These are phyloP conservation scores for Ramichloridium luteum DNA, from an alignment of 2,329 filamentous ascomycete species.

Conservation along the genomic window DNA sequence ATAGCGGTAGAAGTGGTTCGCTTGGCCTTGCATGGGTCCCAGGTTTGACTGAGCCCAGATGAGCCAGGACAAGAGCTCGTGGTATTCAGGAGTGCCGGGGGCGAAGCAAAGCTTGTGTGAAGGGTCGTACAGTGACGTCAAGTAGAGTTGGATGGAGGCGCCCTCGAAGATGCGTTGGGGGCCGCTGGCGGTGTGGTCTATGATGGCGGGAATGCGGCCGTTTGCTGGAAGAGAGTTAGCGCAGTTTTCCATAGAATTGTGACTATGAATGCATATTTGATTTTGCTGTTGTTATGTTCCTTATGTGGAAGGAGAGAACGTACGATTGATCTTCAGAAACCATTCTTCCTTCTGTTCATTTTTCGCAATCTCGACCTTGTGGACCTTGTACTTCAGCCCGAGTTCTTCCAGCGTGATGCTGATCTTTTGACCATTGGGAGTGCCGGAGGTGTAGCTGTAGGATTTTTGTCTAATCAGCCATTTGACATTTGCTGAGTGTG, in stretches of 20 bases:
- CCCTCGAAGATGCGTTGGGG: slow-evolving; percentile 31
- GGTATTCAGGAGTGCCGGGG: slow-evolving; percentile 28
- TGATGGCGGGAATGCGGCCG: slow-evolving; percentile 36
- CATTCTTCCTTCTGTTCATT: slow-evolving; percentile 35
- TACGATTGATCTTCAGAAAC: slow-evolving; percentile 36
- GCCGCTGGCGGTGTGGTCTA: slow-evolving; percentile 25
- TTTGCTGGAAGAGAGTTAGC: slow-evolving; percentile 26
- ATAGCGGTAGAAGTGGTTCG: slow-evolving; percentile 37
- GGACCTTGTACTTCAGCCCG: slow-evolving; percentile 20
- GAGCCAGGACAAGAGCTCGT: slow-evolving; percentile 35
- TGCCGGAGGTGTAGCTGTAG: slow-evolving; percentile 22
- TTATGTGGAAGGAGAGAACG: slow-evolving; percentile 1
- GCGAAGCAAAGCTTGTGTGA: slow-evolving; percentile 22
- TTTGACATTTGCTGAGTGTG: too few relatives aligned
- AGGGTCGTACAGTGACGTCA: slow-evolving; percentile 32
- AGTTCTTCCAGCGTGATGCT: slow-evolving; percentile 23
- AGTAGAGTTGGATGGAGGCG: slow-evolving; percentile 35
- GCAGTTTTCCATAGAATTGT: too few relatives aligned
- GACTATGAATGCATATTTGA: too few relatives aligned
- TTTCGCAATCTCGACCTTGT: slow-evolving; percentile 32
- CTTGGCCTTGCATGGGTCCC: slow-evolving; percentile 26
- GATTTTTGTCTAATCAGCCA: too few relatives aligned
- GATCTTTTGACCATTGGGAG: slow-evolving; percentile 26
- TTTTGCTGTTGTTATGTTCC: neutral
- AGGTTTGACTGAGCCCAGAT: slow-evolving; percentile 33